Evolutionary conservation across 2,329 filamentous ascomycete species (phyloP).

Genomic region (Cordyceps cicadae): DNA sequence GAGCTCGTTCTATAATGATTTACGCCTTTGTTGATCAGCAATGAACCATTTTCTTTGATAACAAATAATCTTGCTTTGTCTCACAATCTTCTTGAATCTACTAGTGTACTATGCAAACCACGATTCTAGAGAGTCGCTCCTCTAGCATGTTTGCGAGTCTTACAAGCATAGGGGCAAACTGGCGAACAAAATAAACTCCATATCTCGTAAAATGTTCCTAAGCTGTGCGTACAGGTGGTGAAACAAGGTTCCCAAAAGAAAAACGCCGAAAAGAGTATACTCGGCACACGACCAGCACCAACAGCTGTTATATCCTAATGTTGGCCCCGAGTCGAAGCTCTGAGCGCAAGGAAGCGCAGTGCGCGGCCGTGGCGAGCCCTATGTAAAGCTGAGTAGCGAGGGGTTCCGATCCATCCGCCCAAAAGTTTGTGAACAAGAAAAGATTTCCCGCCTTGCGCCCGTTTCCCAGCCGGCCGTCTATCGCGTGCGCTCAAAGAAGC

Average conservation of each 20-base stretch:
- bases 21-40: background rate
- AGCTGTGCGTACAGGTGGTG: background rate
- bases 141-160: background rate
- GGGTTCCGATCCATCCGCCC: background rate
- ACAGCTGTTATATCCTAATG: background rate
- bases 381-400: background rate
- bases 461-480: constrained; percentile 31
- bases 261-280: background rate
- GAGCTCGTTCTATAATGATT: background rate
- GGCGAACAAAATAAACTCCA: background rate
- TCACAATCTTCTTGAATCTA: background rate
- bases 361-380: background rate
- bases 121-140: background rate
- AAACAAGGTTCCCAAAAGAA: background rate
- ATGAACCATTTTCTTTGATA: background rate
- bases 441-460: background rate
- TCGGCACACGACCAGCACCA: background rate
- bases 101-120: background rate
- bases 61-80: background rate
- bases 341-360: background rate
- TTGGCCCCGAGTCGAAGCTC: background rate
- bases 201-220: constrained; percentile 6
- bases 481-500: constrained; percentile 85
- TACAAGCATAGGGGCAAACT: background rate
- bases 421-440: background rate